These are phyloP conservation scores for Backusella parvicylindrica DNA, from an alignment of 192 early-diverging fungal genomes.

Conservation along the genomic window DNA sequence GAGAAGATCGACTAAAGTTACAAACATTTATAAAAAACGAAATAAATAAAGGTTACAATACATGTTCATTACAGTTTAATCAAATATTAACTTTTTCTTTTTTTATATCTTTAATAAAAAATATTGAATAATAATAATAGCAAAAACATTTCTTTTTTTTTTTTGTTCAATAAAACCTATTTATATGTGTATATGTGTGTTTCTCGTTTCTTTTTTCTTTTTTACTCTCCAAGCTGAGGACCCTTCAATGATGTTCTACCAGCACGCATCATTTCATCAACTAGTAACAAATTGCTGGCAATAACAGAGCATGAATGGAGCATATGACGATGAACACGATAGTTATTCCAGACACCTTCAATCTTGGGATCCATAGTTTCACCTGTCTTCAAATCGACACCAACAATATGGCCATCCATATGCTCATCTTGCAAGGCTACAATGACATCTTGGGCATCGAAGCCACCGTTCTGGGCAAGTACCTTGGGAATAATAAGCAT, in stretches of 20 bases:
- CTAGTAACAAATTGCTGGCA: slow-evolving; percentile 94
- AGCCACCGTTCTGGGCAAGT: slow-evolving; percentile 92
- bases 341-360: slow-evolving; percentile 99
- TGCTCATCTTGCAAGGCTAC: slow-evolving; percentile 92
- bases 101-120: neutral
- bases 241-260: slow-evolving; percentile 40
- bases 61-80: neutral
- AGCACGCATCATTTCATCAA: slow-evolving; percentile 96
- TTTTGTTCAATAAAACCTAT: neutral
- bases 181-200: neutral
- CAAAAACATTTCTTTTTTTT: neutral
- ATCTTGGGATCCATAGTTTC: slow-evolving; percentile 88
- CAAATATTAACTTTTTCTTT: neutral
- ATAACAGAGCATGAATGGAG: slow-evolving; percentile 96
- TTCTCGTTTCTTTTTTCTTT: neutral
- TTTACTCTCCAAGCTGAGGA: slow-evolving; percentile 30
- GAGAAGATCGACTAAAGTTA: too few relatives aligned
- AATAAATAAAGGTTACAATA: neutral
- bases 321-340: slow-evolving; percentile 95
- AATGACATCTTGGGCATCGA: slow-evolving; percentile 95
- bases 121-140: neutral
- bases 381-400: slow-evolving; percentile 91
- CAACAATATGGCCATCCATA: slow-evolving; percentile 86
- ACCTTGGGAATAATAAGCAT: slow-evolving; percentile 96
- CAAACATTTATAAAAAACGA: neutral